Evolutionary conservation across 768 basidiomycete genomes (phyloP).

Genomic region (Naganishia onofrii): DNA sequence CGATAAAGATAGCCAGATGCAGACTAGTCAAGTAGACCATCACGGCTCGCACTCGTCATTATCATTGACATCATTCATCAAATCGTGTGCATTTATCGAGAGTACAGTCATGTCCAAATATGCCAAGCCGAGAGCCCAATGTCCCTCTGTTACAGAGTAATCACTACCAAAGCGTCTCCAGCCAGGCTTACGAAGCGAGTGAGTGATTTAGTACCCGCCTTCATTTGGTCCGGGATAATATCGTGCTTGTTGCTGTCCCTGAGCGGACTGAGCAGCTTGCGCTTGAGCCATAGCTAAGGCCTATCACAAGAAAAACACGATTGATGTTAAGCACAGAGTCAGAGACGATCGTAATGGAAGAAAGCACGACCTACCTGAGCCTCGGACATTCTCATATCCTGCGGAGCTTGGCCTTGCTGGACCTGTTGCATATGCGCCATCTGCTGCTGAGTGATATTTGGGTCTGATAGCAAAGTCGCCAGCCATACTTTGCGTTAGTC

Average conservation of each 20-base stretch:
- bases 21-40: neutral
- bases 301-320: neutral
- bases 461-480: neutral
- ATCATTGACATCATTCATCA: too few species aligned
- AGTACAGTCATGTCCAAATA: neutral
- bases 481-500: neutral
- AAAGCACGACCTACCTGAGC: neutral
- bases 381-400: constrained; percentile 18
- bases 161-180: neutral
- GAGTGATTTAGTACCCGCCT: neutral
- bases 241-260: constrained; percentile 36
- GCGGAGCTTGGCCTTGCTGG: constrained; percentile 23
- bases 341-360: neutral
- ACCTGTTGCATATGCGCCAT: constrained; percentile 34
- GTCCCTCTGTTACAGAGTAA: neutral
- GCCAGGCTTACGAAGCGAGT: neutral
- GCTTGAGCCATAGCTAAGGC: constrained; percentile 35
- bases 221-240: neutral
- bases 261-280: constrained; percentile 41
- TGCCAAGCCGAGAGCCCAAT: neutral
- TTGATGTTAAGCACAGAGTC: neutral
- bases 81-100: neutral
- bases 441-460: constrained; percentile 11
- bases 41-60: neutral
- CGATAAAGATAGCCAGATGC: too few species aligned